Evolutionary conservation across 2,329 filamentous ascomycete genomes (phyloP), one percentile per base, ranked within the genome.

Genomic region (Didymella pinodella): DNA sequence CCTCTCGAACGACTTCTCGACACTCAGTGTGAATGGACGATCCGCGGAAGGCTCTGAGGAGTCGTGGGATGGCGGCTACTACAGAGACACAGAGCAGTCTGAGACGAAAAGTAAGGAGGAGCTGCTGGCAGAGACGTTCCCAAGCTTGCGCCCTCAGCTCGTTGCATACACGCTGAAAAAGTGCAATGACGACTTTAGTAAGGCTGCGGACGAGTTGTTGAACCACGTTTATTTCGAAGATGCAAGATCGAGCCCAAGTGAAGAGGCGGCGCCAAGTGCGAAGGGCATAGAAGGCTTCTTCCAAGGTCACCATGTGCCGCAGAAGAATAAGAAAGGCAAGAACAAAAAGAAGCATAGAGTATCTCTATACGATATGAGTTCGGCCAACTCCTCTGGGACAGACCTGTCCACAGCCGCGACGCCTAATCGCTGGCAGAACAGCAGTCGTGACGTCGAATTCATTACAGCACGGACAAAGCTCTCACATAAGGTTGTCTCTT

Each of bases 251-350:
- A 78, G 77, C 36, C 78, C 82, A 3, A 78, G 75, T 2, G 74
- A 77, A 46, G 78, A 76, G 32, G 43, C 31, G 4, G 75, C 79
- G 18, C 55, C 66, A 4, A 69, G 80, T 5, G 73, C 80, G 1
- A 94, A 90, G 72, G 91, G 93, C 0, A 82, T 97, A n/a, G 92
- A 97, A 57, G 92, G 86, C 0, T 97, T 97, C 72, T 87, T 86
- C 22, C 83, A 86, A 38, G 83, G 83, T 0, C 83, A 86, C 16
- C 77, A 82, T 16, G 75, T 78, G 0, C 74, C 74, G 0, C 70
- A 72, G 7, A 72, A 73, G 14, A 74, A 77, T 50, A 75, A 78
- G 69, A 78, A 80, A 59, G 74, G 78, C 20, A 82, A 80, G 61
- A 74, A 74, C 7, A 86, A 80, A 63, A 70, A 63, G 54, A 78